Conservation (phyloP, 176 grass and related monocot genomes). For the Hordeum marinum region DNA sequence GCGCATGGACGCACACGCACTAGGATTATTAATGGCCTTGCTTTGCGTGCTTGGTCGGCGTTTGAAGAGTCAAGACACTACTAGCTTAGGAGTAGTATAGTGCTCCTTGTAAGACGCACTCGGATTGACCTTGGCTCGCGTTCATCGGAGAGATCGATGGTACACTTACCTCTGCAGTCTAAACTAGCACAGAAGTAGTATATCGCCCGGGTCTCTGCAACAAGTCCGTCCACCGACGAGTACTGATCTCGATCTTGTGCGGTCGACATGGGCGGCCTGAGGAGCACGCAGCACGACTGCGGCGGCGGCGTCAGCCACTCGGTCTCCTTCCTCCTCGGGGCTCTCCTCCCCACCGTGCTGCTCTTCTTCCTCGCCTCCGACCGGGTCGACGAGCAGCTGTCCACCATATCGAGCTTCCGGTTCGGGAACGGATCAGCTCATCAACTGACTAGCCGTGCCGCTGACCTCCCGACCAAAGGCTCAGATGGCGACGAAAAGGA, state of each 20-base stretch:
- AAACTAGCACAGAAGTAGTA: too few species aligned
- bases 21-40: too few species aligned
- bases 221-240: background rate
- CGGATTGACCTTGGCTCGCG: too few species aligned
- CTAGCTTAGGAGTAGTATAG: too few species aligned
- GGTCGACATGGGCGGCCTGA: background rate
- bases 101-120: too few species aligned
- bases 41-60: too few species aligned
- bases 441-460: background rate
- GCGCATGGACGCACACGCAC: too few species aligned
- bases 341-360: background rate
- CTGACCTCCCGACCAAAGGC: background rate
- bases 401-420: background rate
- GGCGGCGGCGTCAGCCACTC: background rate
- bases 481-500: background rate
- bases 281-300: background rate
- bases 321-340: background rate
- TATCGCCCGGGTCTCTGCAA: too few species aligned
- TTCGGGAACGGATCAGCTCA: background rate
- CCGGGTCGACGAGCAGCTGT: background rate
- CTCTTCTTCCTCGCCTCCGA: conserved; percentile 5
- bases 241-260: background rate
- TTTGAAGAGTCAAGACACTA: too few species aligned
- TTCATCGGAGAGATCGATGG: too few species aligned
- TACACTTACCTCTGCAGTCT: too few species aligned